Percentiles rank a stretch among this genome's conserved stretches.
Evolutionary conservation across 2,329 filamentous ascomycete species (phyloP).

Genomic region (Purpureocillium takamizusanense): DNA sequence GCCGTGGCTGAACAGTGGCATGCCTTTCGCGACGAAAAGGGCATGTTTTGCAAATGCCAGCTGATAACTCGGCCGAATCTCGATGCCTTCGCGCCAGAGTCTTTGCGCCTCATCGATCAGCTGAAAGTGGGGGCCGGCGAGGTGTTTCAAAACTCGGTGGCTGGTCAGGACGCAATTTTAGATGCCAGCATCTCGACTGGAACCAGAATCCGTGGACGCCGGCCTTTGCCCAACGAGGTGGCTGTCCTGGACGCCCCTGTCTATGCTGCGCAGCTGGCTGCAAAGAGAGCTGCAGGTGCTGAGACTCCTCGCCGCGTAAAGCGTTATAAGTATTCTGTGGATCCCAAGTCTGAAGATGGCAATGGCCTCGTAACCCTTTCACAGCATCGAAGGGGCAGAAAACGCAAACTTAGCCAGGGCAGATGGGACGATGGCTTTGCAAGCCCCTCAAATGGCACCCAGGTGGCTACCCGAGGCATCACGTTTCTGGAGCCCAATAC

Average conservation of each 20-base stretch:
- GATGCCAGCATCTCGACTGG: constrained; percentile 1
- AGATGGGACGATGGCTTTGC: not conserved
- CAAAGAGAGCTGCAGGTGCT: constrained; percentile 18
- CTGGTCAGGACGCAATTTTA: constrained; percentile 5
- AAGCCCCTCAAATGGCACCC: no score
- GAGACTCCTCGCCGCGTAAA: constrained; percentile 11
- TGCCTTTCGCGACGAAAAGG: constrained; percentile 30
- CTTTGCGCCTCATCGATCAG: constrained; percentile 32
- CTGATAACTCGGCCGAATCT: constrained; percentile 32
- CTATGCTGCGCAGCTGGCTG: constrained; percentile 31
- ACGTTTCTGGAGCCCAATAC: constrained; percentile 34
- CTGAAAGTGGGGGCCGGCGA: constrained; percentile 30
- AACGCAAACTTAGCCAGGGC: not conserved
- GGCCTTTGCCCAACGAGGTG: constrained; percentile 31
- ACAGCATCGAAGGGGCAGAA: not conserved
- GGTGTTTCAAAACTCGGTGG: constrained; percentile 27
- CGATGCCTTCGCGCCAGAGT: constrained; percentile 31
- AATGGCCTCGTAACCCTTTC: not conserved
- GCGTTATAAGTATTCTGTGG: constrained; percentile 3
- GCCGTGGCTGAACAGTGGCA: constrained; percentile 31
- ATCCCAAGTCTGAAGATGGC: not conserved
- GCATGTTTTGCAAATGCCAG: constrained; percentile 33
- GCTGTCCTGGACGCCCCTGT: constrained; percentile 42
- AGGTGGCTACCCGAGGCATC: constrained; percentile 7
- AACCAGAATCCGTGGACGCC: constrained; percentile 20